Conservation (phyloP, 2,329 filamentous ascomycete species). For the Fusarium sp. region DNA sequence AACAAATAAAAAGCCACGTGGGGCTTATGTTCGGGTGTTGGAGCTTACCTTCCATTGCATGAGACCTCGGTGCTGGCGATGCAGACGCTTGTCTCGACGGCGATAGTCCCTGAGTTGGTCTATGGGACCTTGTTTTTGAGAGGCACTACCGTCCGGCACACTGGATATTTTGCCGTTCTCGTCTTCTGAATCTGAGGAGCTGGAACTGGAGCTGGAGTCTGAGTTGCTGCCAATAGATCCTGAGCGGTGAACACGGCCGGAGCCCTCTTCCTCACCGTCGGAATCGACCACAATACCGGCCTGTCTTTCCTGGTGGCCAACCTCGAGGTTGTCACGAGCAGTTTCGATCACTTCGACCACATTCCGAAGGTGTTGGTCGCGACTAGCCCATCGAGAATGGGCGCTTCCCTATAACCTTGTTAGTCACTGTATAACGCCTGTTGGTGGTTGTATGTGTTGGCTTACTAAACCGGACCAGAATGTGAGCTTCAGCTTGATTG, state of each 20-base stretch:
- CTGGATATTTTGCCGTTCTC: conserved; percentile 42
- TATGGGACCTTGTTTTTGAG: conserved; percentile 60
- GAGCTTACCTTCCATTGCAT: conserved; percentile 75
- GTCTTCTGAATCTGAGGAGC: conserved; percentile 50
- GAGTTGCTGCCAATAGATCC: conserved; percentile 42
- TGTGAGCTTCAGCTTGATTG: conserved; percentile 57
- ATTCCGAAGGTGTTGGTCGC: conserved; percentile 53
- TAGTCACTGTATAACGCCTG: conserved; percentile 3
- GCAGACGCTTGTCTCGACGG: conserved; percentile 69
- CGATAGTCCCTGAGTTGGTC: conserved; percentile 72
- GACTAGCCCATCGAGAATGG: conserved; percentile 54
- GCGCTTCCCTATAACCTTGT: conserved; percentile 50
- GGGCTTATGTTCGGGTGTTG: conserved; percentile 1
- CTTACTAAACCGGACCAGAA: conserved; percentile 56
- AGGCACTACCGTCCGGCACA: conserved; percentile 54
- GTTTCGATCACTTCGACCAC: conserved; percentile 64
- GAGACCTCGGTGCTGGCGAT: conserved; percentile 74
- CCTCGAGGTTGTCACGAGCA: conserved; percentile 53
- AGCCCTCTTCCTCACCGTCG: conserved; percentile 35
- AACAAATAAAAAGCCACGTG: conserved; percentile 14
- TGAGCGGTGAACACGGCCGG: conserved; percentile 10
- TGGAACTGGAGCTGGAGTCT: conserved; percentile 49
- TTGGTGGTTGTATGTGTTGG: background rate
- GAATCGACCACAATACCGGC: conserved; percentile 53
- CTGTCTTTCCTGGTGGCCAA: conserved; percentile 52